Percentiles rank a stretch among this genome's conserved stretches.
Conservation (phyloP, 2,329 filamentous ascomycete genomes). For the Colletotrichum scovillei region DNA sequence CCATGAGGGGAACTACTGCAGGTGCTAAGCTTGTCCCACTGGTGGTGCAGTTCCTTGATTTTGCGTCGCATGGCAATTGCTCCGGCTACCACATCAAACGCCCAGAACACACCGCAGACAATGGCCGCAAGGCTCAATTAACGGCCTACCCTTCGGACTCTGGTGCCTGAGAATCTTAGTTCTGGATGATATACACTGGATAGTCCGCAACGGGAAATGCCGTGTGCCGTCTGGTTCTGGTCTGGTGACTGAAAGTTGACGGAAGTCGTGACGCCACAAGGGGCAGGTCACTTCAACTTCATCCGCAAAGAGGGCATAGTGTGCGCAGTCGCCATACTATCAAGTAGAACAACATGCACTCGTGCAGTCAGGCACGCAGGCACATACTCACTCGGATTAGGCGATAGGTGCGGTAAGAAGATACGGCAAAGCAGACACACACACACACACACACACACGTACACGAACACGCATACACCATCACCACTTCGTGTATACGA, state of each 20-base stretch:
- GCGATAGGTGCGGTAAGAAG: neutral
- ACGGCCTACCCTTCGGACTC: neutral
- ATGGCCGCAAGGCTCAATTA: no score
- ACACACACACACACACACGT: no score
- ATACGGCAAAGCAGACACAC: neutral
- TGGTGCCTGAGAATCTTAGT: conserved; percentile 7
- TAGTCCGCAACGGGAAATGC: neutral
- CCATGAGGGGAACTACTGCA: conserved; percentile 9
- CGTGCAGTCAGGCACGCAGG: no score
- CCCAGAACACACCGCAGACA: neutral
- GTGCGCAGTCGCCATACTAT: neutral
- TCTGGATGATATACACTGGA: neutral
- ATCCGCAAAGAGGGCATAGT: neutral
- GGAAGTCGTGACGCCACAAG: neutral
- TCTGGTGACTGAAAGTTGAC: neutral
- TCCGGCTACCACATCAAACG: conserved; percentile 11
- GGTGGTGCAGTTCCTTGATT: conserved; percentile 23
- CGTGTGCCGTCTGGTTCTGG: no score
- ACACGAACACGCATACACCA: neutral
- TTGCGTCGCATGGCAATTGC: conserved; percentile 20
- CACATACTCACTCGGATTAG: neutral
- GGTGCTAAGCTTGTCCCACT: neutral
- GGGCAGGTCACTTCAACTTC: neutral
- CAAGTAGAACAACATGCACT: neutral
- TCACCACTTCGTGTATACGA: neutral